Percentiles rank a stretch among this genome's conserved stretches.
phyloP scores from a whole-genome alignment of 352 stramenopile genomes.

The Phytopythium cucurbitacearum region DNA sequence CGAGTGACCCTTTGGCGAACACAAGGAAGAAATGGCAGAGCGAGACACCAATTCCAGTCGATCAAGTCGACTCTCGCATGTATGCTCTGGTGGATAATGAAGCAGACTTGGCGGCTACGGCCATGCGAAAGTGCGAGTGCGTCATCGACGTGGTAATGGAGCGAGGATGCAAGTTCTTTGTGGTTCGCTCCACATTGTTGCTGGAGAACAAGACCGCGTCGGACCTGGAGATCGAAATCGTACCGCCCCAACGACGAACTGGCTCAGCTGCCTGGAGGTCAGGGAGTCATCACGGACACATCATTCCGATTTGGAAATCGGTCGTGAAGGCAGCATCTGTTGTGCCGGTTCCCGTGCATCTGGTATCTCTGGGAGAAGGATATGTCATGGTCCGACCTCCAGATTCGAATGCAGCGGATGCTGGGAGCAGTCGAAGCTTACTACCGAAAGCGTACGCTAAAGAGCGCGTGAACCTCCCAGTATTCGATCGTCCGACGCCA shows the following conservation, averaged over 20 bases:
- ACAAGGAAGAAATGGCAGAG: constrained; percentile 55
- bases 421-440: constrained; percentile 7
- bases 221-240: constrained; percentile 82
- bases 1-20: constrained; percentile 23
- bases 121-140: constrained; percentile 77
- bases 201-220: constrained; percentile 83
- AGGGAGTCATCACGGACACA: constrained; percentile 24
- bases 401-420: constrained; percentile 37
- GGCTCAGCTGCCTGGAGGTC: constrained; percentile 28
- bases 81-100: constrained; percentile 73
- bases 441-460: constrained; percentile 72
- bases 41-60: constrained; percentile 71
- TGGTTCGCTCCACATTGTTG: constrained; percentile 75
- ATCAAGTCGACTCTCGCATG: constrained; percentile 81
- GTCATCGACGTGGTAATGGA: constrained; percentile 84
- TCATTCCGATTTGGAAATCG: constrained; percentile 65
- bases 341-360: constrained; percentile 66
- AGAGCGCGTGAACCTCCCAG: constrained; percentile 57
- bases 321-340: constrained; percentile 53
- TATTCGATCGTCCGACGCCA: constrained; percentile 52
- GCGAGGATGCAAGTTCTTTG: constrained; percentile 84
- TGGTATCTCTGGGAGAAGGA: constrained; percentile 65
- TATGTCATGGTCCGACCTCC: constrained; percentile 72
- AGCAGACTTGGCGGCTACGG: constrained; percentile 30
- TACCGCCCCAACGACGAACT: constrained; percentile 45